Percentiles rank a stretch among this genome's conserved stretches.
Conservation (phyloP, 768 basidiomycete species). For the Suillus tomentosus region DNA sequence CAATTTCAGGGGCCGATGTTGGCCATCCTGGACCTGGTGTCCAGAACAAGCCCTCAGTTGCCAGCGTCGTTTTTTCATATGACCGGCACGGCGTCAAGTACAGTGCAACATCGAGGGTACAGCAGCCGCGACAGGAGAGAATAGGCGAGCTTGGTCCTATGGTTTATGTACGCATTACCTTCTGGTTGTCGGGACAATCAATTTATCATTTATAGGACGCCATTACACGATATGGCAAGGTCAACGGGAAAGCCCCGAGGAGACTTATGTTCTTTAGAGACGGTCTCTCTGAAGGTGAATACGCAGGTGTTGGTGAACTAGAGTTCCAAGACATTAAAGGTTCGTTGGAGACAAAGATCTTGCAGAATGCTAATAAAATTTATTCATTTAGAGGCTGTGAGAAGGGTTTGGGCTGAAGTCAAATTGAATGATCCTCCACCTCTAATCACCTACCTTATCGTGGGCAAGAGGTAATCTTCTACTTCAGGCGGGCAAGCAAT, state of each 20-base stretch:
- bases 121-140: constrained; percentile 48
- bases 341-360: constrained; percentile 20
- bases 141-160: constrained; percentile 45
- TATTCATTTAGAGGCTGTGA: constrained; percentile 28
- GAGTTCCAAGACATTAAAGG: constrained; percentile 52
- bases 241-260: constrained; percentile 22
- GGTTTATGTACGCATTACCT: constrained; percentile 32
- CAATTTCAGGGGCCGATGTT: constrained; percentile 52
- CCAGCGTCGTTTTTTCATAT: constrained; percentile 59
- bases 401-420: constrained; percentile 27
- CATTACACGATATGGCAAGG: constrained; percentile 14
- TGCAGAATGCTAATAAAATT: neutral
- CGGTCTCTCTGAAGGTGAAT: constrained; percentile 59
- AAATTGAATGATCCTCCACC: constrained; percentile 30
- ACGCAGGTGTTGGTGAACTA: constrained; percentile 35
- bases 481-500: neutral
- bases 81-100: constrained; percentile 51
- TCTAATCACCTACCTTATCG: constrained; percentile 56
- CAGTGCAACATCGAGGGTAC: constrained; percentile 41
- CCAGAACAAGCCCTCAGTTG: constrained; percentile 53
- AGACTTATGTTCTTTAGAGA: constrained; percentile 51
- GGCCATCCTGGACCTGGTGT: constrained; percentile 64
- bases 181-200: constrained; percentile 13
- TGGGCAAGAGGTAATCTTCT: constrained; percentile 51
- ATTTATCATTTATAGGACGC: constrained; percentile 1